These are phyloP conservation scores for Cardiospermum halicacabum DNA, from an alignment of 345 rosid species.

Conservation along the genomic window DNA sequence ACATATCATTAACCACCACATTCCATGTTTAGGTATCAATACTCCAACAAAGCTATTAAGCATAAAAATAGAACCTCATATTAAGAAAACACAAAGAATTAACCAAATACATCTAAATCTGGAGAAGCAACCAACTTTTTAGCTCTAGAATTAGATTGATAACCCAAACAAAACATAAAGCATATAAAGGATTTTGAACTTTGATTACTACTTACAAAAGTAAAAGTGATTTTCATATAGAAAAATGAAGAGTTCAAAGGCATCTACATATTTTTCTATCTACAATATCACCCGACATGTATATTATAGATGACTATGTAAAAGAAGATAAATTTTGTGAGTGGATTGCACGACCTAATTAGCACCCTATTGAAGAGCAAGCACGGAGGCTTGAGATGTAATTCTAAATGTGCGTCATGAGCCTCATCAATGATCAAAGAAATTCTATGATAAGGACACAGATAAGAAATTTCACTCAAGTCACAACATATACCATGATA, in stretches of 20 bases:
- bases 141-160: too few species aligned
- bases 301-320: conserved; percentile 63
- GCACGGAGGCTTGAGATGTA: conserved; percentile 31
- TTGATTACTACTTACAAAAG: too few species aligned
- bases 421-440: conserved; percentile 59
- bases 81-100: too few species aligned
- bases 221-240: too few species aligned
- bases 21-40: too few species aligned
- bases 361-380: conserved; percentile 44
- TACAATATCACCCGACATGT: conserved; percentile 41
- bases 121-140: too few species aligned
- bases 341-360: conserved; percentile 41
- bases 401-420: conserved; percentile 55
- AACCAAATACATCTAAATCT: too few species aligned
- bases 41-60: too few species aligned
- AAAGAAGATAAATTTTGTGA: conserved; percentile 45
- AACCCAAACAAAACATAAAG: too few species aligned
- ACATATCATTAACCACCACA: too few species aligned
- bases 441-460: conserved; percentile 42
- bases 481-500: conserved; percentile 64
- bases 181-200: too few species aligned
- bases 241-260: conserved; percentile 53
- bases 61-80: too few species aligned
- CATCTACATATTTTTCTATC: conserved; percentile 41
- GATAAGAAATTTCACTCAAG: conserved; percentile 34